Evolutionary conservation across 31 red algal species (phyloP).

Genomic region (Bonnemaisonia californica): DNA sequence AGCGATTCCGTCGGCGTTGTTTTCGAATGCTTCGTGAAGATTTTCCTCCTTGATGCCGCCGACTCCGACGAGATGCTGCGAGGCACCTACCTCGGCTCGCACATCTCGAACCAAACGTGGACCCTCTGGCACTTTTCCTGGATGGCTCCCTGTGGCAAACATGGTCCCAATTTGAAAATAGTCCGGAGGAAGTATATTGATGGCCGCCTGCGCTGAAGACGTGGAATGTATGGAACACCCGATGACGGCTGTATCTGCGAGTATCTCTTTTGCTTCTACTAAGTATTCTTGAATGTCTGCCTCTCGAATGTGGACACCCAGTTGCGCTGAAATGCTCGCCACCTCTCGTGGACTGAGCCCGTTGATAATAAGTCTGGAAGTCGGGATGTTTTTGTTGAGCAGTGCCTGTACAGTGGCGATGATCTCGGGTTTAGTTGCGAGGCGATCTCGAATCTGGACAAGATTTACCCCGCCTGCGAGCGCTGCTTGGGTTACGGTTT

Average conservation of each 20-base stretch:
- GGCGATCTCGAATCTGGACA: slow-evolving; percentile 50
- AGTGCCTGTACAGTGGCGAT: slow-evolving; percentile 11
- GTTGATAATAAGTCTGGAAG: slow-evolving; percentile 25
- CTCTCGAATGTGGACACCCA: slow-evolving; percentile 63
- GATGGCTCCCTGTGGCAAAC: slow-evolving; percentile 56
- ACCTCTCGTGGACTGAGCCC: slow-evolving; percentile 34
- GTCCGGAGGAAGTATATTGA: slow-evolving; percentile 6
- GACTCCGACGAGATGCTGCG: slow-evolving; percentile 41
- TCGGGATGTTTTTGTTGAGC: slow-evolving; percentile 1
- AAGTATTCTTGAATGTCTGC: slow-evolving; percentile 39
- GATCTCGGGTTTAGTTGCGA: slow-evolving; percentile 4
- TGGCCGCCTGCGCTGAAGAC: slow-evolving; percentile 1
- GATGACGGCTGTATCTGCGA: slow-evolving; percentile 2
- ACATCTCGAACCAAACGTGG: slow-evolving; percentile 31
- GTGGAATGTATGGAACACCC: slow-evolving; percentile 54
- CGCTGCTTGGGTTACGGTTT: not conserved
- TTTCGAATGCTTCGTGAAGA: slow-evolving; percentile 24
- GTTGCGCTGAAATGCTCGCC: not conserved
- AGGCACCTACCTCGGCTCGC: slow-evolving; percentile 20
- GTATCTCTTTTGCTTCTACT: slow-evolving; percentile 22
- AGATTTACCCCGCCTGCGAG: slow-evolving; percentile 36
- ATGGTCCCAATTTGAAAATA: slow-evolving; percentile 75
- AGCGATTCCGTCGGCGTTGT: slow-evolving; percentile 51
- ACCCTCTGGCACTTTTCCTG: slow-evolving; percentile 68
- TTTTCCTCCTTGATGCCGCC: slow-evolving; percentile 60